phyloP scores from a whole-genome alignment of 352 stramenopile species.

The Phytopythium vexans region DNA sequence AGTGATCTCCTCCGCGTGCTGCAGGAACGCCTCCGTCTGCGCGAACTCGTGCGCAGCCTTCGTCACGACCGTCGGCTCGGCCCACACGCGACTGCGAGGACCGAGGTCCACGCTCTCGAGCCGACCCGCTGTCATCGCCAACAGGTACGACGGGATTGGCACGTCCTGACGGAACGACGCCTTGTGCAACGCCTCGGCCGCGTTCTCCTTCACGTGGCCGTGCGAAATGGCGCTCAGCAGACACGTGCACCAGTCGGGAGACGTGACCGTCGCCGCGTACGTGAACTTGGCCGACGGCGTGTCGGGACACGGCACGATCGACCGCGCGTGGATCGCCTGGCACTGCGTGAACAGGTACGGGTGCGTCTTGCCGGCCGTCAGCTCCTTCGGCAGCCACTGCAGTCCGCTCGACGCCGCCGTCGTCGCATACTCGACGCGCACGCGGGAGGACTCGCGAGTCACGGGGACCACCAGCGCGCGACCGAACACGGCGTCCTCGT shows the following conservation, averaged over 20 bases:
- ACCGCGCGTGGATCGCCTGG: constrained; percentile 94
- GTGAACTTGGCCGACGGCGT: constrained; percentile 92
- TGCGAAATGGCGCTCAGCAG: constrained; percentile 88
- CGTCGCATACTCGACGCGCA: constrained; percentile 82
- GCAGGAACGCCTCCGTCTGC: constrained; percentile 93
- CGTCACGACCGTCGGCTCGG: constrained; percentile 92
- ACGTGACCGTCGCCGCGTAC: constrained; percentile 90
- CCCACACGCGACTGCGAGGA: constrained; percentile 89
- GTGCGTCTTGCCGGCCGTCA: constrained; percentile 92
- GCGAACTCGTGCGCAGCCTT: constrained; percentile 93
- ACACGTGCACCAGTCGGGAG: constrained; percentile 90
- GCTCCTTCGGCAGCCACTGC: constrained; percentile 91
- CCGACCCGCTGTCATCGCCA: constrained; percentile 92
- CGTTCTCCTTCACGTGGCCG: constrained; percentile 22
- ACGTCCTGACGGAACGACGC: constrained; percentile 89
- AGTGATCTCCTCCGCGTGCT: constrained; percentile 91
- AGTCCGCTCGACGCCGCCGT: constrained; percentile 65
- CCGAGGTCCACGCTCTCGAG: constrained; percentile 89
- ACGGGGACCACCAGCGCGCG: constrained; percentile 51
- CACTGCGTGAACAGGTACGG: constrained; percentile 96
- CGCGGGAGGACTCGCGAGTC: constrained; percentile 34
- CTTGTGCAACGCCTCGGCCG: constrained; percentile 20
- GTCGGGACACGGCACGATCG: constrained; percentile 95
- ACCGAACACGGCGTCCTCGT: constrained; percentile 54
- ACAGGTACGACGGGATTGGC: constrained; percentile 95